Base-by-base conservation (phyloP, 768 basidiomycete genomes). In the Suillus subaureus region DNA sequence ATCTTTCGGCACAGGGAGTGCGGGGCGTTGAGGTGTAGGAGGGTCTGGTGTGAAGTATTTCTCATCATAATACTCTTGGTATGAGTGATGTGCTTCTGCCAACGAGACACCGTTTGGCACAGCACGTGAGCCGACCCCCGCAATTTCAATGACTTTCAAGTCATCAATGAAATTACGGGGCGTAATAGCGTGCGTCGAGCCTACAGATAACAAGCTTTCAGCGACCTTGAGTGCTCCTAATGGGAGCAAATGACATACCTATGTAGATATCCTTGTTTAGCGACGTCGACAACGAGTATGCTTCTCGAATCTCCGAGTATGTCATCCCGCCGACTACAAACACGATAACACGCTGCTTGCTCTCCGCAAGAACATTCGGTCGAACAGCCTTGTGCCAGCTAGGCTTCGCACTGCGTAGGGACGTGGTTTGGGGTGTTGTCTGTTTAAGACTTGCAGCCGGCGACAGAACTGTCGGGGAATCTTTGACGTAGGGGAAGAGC, bases 291-390 rank as follows among this genome's bases (percentile, higher is more conserved):
- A 97, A 81, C 60, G 89, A 83, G 73, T 98, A 99, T 55, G 87
- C 90, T 71, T 95, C 88, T 66, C 97, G 84, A 77, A 96, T 90
- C 78, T 99, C 97, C 0, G 96, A 97, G 75, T 95, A 96, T 2
- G 97, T 96, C 85, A 96, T 89, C 2, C 97, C 97, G 42, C 97
- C 97, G 16, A 93, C 92, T 28, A 98, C 83, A 77, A 99, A 99
- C 21, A 98, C 86, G 42, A 99, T 83, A 16, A 97, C 72, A 35
- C 97, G 85, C 76, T 94, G 91, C 65, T 87, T 84, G 61, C 85
- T 82, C 42, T 89, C 81, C 79, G 75, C 85, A 39, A 79, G 71
- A 26, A 80, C 73, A 31, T 81, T 84, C 5, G 86, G 75, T 69
- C 84, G 85, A 6, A 87, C 87, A 1, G 91, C 89, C 70, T 90